A percentile compares a stretch with the other conserved stretches of the same genome.
phyloP scores from a whole-genome alignment of 495 filamentous ascomycete species.

The Glarea lozoyensis region DNA sequence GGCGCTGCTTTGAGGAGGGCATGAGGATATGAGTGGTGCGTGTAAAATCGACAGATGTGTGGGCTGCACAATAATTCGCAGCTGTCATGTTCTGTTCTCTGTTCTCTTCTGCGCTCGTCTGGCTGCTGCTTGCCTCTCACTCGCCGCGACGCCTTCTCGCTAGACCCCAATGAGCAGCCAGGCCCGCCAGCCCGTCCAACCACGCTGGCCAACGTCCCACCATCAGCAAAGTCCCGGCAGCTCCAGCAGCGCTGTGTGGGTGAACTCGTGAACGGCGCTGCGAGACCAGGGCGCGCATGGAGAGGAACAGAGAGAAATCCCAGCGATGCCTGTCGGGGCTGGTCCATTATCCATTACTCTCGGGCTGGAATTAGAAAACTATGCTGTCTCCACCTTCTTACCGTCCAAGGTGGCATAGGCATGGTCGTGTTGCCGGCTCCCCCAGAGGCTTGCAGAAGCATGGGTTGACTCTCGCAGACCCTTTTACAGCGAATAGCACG shows the following conservation, averaged over 20 bases:
- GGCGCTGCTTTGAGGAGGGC: neutral
- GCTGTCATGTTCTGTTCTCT: too few species aligned
- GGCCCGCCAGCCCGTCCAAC: neutral
- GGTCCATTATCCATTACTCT: neutral
- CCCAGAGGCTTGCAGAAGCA: too few species aligned
- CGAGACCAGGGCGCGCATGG: neutral
- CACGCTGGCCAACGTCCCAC: neutral
- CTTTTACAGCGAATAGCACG: too few species aligned
- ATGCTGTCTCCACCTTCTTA: conserved; percentile 14
- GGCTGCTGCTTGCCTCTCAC: too few species aligned
- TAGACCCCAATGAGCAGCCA: neutral
- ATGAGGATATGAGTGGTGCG: neutral
- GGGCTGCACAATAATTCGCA: too few species aligned
- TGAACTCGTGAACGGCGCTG: neutral
- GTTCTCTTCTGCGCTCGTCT: too few species aligned
- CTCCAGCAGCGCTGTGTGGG: neutral
- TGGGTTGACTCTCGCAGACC: too few species aligned
- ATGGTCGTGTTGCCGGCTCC: conserved; percentile 13
- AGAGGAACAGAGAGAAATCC: neutral
- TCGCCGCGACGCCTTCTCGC: too few species aligned
- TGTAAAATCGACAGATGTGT: neutral
- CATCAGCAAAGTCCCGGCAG: neutral
- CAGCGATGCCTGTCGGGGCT: too few species aligned
- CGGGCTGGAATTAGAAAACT: conserved; percentile 14
- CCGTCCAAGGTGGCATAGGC: too few species aligned